Evolutionary conservation across 306 rosid genomes (phyloP), one percentile per base, ranked within the genome.

Genomic region (Abrus precatorius): DNA sequence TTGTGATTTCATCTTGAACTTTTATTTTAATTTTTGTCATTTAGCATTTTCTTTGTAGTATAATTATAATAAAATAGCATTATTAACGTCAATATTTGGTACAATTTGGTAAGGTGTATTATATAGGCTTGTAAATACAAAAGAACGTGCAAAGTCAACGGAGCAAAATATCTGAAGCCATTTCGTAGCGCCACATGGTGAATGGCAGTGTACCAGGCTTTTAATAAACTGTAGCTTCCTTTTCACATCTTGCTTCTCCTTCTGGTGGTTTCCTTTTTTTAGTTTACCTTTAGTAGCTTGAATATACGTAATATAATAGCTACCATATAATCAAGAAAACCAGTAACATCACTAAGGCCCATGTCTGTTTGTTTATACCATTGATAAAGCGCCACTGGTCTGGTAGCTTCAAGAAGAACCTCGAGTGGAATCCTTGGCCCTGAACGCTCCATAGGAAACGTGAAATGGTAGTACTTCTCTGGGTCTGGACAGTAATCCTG

Each of bases 401-500:
- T 60, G 3, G 92, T 82, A 81, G 90, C 94, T 61, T 82, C 87
- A 34, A 90, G 80, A 77, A 86, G 85, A 69, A 74, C 67, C 71
- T 88, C 89, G 5, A 76, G 2, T 9, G 89, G 69, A 53, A 88
- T 69, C 81, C 36, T 62, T 77, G 92, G 85, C 76, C 85, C 77
- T 54, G 97, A 91, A 11, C 72, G 75, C 66, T 81, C 69, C 85
- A 94, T 52, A 48, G 93, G 92, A 56, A 66, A 70, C 1, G 77
- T 80, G 71, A 74, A 80, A 83, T 91, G 90, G 75, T 56, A 68
- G 81, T 89, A 92, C 79, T 57, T 81, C 74, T 87, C 79, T 11
- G 92, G 89, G 47, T 88, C 84, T 28, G 90, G 84, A 85, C 94
- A 88, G 84, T 87, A 72, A 79, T 81, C 92, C 97, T 92, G 85